These are phyloP conservation scores for Colletotrichum falcatum DNA, from an alignment of 2,329 filamentous ascomycete genomes.

Conservation along the genomic window DNA sequence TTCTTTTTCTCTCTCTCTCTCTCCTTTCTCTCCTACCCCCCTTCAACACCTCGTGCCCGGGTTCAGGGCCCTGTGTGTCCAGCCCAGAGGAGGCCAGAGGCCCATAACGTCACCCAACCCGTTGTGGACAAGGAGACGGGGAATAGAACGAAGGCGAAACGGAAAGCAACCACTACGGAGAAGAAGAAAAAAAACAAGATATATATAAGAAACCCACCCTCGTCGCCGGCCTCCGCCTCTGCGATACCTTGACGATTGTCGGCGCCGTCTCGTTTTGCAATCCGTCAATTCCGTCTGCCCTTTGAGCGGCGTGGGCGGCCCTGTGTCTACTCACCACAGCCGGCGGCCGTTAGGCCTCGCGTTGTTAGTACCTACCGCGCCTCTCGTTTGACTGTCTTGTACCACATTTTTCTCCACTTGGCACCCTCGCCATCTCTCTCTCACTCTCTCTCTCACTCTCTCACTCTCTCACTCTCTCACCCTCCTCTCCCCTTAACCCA, in stretches of 20 bases:
- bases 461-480: conserved; percentile 41
- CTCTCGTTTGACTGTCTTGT: conserved; percentile 32
- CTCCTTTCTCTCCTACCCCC: neutral
- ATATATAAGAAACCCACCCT: conserved; percentile 19
- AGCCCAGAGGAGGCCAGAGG: conserved; percentile 17
- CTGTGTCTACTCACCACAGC: conserved; percentile 41
- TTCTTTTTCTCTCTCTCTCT: neutral
- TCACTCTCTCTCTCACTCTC: conserved; percentile 41
- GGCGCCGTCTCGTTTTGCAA: conserved; percentile 8
- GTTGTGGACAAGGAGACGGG: conserved; percentile 37
- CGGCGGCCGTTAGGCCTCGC: conserved; percentile 44
- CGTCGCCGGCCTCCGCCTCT: conserved; percentile 21
- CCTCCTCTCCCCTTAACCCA: conserved; percentile 40
- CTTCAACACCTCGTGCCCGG: conserved; percentile 8
- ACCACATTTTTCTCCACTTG: conserved; percentile 43
- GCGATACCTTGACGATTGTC: conserved; percentile 7
- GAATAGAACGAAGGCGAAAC: conserved; percentile 40
- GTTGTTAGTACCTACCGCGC: conserved; percentile 38
- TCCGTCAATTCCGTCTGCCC: conserved; percentile 25
- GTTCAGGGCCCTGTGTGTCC: conserved; percentile 34
- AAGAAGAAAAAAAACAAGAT: conserved; percentile 12
- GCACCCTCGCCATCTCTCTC: conserved; percentile 40
- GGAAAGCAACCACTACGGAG: conserved; percentile 25
- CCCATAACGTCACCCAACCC: conserved; percentile 40
- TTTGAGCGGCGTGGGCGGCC: conserved; percentile 22